Percentiles rank a stretch among this genome's conserved stretches.
Evolutionary conservation across 1,284 basidiomycete species (phyloP).

Genomic region (Grifola frondosa): DNA sequence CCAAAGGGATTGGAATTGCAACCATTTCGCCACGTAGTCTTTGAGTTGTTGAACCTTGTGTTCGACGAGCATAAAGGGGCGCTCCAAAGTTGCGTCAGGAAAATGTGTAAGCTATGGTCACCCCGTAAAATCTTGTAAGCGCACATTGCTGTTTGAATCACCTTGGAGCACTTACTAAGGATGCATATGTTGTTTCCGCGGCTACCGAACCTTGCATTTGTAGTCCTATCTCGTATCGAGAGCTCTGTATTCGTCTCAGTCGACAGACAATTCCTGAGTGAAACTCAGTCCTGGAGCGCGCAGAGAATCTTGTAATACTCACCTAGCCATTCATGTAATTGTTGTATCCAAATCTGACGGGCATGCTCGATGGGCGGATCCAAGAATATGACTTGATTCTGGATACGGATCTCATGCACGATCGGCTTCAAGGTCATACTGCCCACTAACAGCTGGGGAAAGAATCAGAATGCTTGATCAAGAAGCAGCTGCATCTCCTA

Average conservation of each 20-base stretch:
- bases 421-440: constrained; percentile 78
- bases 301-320: constrained; percentile 12
- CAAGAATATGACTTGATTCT: constrained; percentile 97
- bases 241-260: constrained; percentile 86
- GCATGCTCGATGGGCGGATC: constrained; percentile 97
- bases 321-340: constrained; percentile 91
- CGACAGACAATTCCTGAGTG: constrained; percentile 81
- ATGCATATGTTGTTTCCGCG: constrained; percentile 79
- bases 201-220: constrained; percentile 71
- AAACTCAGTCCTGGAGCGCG: neutral
- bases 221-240: constrained; percentile 93
- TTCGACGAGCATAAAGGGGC: constrained; percentile 88
- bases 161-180: constrained; percentile 66
- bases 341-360: constrained; percentile 86
- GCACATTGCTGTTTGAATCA: too few relatives aligned
- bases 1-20: constrained; percentile 99
- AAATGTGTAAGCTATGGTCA: constrained; percentile 78
- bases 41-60: constrained; percentile 83
- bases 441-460: constrained; percentile 59
- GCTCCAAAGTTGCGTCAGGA: constrained; percentile 71
- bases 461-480: neutral
- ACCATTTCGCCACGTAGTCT: constrained; percentile 95
- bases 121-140: too few relatives aligned
- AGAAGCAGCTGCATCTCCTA: constrained; percentile 24
- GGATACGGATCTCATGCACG: constrained; percentile 94